Base-by-base conservation (phyloP, 176 grass and related monocot species). In the Canna indica region DNA sequence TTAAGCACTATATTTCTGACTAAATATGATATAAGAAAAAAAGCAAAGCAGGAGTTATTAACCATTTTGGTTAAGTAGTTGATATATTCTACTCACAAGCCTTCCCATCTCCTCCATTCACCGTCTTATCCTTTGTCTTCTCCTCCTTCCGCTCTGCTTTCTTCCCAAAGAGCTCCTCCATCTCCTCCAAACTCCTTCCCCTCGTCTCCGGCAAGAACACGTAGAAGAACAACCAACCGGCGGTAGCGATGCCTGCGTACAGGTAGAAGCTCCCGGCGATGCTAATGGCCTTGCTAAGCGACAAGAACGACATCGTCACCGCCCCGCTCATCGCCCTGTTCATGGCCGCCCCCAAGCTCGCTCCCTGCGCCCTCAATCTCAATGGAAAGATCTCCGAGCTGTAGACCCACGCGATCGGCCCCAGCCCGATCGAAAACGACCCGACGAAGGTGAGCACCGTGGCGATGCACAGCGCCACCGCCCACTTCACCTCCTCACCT, bases 321-420 rank as follows among this genome's bases (percentile, higher is more conserved):
- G 27, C 67, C 20, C 67, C 67, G 67, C 67, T 69, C 0, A 36
- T 69, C 25, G 22, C 0, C 67, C 67, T 27, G 67, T 69, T 69
- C 67, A 31, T 2, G 9, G 67, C 38, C 41, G 14, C 38, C 67
- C 35, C 67, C 41, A 47, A 5, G 39, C 24, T 47, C 3, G 42
- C 24, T 0, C 67, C 67, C 67, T 26, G 67, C 22, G 67, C 67
- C 13, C 67, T 18, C 38, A 69, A 41, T 25, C 67, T n/a, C 67
- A 69, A 41, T 11, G 67, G 67, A 41, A 69, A 69, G 41, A 69
- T 47, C 67, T 69, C 67, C 67, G 67, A 47, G 67, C 25, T 47
- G 67, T 69, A 69, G 13, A 69, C 67, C 26, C 18, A 69, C 67
- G 67, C 35, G 24, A 47, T 47, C 24, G 67, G 67, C 0, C 67